Base-by-base conservation (phyloP, 805 yeast genomes). In the Metschnikowia kofuensis region DNA sequence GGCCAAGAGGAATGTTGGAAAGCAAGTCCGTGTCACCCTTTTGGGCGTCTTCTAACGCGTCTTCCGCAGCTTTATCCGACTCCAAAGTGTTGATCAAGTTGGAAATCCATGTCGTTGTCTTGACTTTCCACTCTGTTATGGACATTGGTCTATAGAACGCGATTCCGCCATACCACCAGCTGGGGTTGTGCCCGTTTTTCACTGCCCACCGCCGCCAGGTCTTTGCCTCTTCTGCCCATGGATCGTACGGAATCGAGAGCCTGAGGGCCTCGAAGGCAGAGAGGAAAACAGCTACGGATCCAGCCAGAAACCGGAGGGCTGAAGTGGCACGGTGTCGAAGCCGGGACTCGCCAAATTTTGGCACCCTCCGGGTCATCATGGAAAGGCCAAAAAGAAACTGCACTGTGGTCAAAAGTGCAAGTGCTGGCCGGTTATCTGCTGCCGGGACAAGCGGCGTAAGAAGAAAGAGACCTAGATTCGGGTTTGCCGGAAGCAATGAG, bases 401-500 rank as follows among this genome's bases (percentile, higher is more conserved):
- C 2, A 78, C 49, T 0, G 79, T 80, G 2, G 82, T 71, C 43
- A 83, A 61, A 0, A 78, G 57, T 57, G 76, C 77, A 1, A 85
- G 60, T 1, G 86, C 87, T 2, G 72, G 64, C 31, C 67, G 61
- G 60, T 83, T 80, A 53, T 85, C 91, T 8, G 85, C 76, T 0
- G 90, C 87, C 2, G 92, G 92, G 1, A 82, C 84, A 21, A 85
- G 61, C 0, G 89, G 89, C 0, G 90, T 87, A 84, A 88, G 82
- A 32, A 82, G 56, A 52, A 69, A 68, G 45, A 84, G 69, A 0
- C 88, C 89, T 21, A 82, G 61, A 45, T 80, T 78, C 2, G 90
- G 90, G 39, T 72, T 65, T 28, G 50, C 52, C 30, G 58, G 57
- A 16, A 56, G 38, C n/a, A 45, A n/a, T 26, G 44, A 29, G 28